Base-by-base conservation (phyloP, 1,284 basidiomycete genomes). In the Leccinum huronense region DNA sequence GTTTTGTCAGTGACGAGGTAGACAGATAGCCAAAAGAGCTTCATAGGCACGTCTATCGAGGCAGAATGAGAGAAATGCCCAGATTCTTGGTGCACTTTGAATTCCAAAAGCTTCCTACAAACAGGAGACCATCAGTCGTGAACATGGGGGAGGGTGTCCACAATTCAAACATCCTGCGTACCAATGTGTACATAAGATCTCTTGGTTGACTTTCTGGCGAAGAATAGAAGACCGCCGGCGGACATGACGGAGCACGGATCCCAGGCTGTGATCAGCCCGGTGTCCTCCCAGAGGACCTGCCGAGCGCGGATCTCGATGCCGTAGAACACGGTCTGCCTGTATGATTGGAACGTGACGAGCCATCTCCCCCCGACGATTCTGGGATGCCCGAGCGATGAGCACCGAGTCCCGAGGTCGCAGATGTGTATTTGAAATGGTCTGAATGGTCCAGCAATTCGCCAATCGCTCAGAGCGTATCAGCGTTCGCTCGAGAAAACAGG, bases 231-330 rank as follows among this genome's bases (percentile, higher is more conserved):
- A 42, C 45, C 60, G 9, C 38, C 42, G 16, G 60, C 10, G 5
- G 65, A 63, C 19, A 38, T 34, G 33, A 65, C 36, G 27, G 61
- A 66, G 57, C 60, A 66, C 11, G 30, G 60, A 33, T 63, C 51
- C 60, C 65, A 65, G 40, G 61, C 58, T 19, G 40, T 31, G 27
- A 58, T 55, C 30, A 42, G 8, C 33, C 61, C 56, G 10, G 56
- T n/a, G 31, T 63, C 65, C 40, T 65, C 65, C 27, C 38, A 64
- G 3, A 65, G 19, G 14, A 65, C 59, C 3, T 66, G 65, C 30
- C 40, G 48, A 31, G 45, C 30, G 5, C 27, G 55, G 8, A 55
- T 58, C 36, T 65, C 65, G 10, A 67, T n/a, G 9, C 58, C 40
- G n/a, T 67, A 19, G 8, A 58, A 56, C 3, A 58, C 56, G 6